A percentile compares a stretch with the other conserved stretches of the same genome.
Evolutionary conservation across 345 rosid species (phyloP).

Genomic region (Pistacia vera): DNA sequence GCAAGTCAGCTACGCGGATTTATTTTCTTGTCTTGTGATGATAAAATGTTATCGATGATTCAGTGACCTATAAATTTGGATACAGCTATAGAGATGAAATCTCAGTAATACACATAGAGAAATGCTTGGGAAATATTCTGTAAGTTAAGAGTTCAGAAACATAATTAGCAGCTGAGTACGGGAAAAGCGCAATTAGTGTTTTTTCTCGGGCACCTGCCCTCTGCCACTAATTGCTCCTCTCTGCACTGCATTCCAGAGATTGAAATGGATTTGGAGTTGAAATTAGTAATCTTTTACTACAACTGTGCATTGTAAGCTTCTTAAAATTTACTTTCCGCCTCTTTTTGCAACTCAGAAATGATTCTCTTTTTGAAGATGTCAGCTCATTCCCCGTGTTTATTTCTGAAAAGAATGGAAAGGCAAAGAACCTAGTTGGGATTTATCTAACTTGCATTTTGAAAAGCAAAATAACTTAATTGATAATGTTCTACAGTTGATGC

Average conservation of each 20-base stretch:
- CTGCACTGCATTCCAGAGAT: neutral
- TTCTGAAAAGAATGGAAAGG: neutral
- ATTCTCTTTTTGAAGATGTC: neutral
- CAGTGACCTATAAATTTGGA: neutral
- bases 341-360: neutral
- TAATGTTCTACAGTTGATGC: neutral
- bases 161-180: neutral
- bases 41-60: neutral
- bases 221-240: neutral
- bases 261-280: neutral
- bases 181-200: neutral
- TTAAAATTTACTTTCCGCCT: neutral
- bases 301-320: neutral
- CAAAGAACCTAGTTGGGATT: neutral
- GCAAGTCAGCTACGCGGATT: neutral
- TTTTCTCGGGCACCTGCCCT: neutral
- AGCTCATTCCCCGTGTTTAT: neutral
- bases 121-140: neutral
- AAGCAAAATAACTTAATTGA: neutral
- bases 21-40: neutral
- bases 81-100: neutral
- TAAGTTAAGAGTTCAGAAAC: neutral
- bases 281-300: neutral
- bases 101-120: neutral
- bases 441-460: neutral